Base-by-base conservation (phyloP, 352 stramenopile genomes). In the Phytophthora macrochlamydospora region DNA sequence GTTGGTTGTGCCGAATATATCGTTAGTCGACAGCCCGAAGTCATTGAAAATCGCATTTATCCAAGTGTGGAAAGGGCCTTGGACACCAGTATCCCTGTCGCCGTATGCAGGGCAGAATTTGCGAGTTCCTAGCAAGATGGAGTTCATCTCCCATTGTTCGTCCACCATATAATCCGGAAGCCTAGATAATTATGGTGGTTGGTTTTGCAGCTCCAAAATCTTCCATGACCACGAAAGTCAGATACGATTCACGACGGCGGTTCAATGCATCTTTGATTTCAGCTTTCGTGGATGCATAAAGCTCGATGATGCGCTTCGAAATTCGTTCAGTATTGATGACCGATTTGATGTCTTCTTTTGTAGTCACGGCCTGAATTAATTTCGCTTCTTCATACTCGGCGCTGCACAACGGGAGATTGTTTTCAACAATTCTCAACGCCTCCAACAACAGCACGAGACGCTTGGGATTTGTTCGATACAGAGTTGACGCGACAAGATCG, bases 81-180 rank as follows among this genome's bases (percentile, higher is more conserved):
- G 38, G 9, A 58, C 52, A 11, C 40, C 57, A 53, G 33, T 13
- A n/a, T 53, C 40, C 4, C 49, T 48, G 2, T 65, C 57, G 1
- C 40, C 49, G 37, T 65, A 58, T 4, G 44, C 2, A 2, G 57
- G 57, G 4, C 12, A 3, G 24, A 53, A 54, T 13, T 55, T 32
- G 29, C 56, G 44, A 8, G 45, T 55, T 2, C 56, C 56, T 2
- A 62, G 45, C 14, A 62, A 33, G 14, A 65, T 37, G 1, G 48
- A 65, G 2, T 14, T 13, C 1, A 50, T 40, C 8, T 14, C 14
- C 8, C 38, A 59, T 11, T 53, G 32, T 11, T 7, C 18, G 14
- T 59, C 58, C 11, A 65, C 38, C 0, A 59, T 32, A 43, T 59
- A 65, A 64, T 37, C 0, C 57, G 37, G 14, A 64, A 5, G 7